A percentile compares a stretch with the other conserved stretches of the same genome.
Conservation (phyloP, 202 grass and related monocot genomes). For the Setaria italica region DNA sequence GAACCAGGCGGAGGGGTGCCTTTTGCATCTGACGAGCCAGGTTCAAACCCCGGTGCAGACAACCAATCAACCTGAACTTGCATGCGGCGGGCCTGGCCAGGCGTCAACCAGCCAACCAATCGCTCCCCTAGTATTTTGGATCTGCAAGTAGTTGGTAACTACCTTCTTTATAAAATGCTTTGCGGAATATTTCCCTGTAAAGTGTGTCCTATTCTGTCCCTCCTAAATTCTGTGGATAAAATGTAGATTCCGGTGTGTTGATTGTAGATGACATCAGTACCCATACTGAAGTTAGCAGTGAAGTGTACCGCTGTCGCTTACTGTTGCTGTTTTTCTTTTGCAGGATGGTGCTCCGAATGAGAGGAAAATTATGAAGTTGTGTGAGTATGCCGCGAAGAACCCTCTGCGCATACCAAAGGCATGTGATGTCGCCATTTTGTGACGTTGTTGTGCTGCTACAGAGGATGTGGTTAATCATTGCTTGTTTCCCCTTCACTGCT, state of each 20-base stretch:
- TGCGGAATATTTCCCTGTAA: slow-evolving; percentile 23
- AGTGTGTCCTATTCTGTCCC: slow-evolving; percentile 4
- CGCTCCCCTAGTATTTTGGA: slow-evolving; percentile 16
- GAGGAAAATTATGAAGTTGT: slow-evolving; percentile 97
- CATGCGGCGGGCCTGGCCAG: no score
- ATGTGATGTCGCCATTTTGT: slow-evolving; percentile 39
- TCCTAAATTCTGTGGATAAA: background rate
- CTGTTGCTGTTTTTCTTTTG: slow-evolving; percentile 26
- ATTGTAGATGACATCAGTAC: background rate
- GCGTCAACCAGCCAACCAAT: no score
- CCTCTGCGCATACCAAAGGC: slow-evolving; percentile 94
- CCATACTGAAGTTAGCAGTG: background rate
- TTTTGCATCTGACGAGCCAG: no score
- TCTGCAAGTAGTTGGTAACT: slow-evolving; percentile 14
- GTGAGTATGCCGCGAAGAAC: slow-evolving; percentile 98
- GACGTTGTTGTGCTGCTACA: slow-evolving; percentile 18
- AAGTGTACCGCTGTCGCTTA: background rate
- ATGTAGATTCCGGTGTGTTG: slow-evolving; percentile 20
- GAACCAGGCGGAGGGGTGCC: no score
- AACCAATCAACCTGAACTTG: no score
- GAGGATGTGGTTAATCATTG: slow-evolving; percentile 28
- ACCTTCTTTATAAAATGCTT: slow-evolving; percentile 29
- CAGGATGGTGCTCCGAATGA: slow-evolving; percentile 88
- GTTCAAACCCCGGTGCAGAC: no score
- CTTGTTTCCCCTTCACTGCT: slow-evolving; percentile 28